Base-by-base conservation (phyloP, 1,284 basidiomycete species). In the Stereum hirsutum region DNA sequence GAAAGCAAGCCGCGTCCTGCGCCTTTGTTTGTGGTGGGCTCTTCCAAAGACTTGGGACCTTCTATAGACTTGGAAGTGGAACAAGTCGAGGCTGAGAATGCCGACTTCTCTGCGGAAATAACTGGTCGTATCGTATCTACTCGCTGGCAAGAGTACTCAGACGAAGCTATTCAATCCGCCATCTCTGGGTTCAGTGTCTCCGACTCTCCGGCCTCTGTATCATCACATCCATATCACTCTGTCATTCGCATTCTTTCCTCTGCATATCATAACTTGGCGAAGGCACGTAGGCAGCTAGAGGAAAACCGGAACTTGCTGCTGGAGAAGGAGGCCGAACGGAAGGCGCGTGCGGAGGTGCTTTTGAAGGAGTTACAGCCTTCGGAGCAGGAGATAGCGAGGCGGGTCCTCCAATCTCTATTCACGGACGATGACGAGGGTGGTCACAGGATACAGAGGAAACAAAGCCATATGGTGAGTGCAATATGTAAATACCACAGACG, bases 61-160 rank as follows among this genome's bases (percentile, higher is more conserved):
- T 12, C 25, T 17, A 35, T 36, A 2, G 42, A 42, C 28, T 28
- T 35, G 19, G 45, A 48, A 21, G 44, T 43, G 23, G 10, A 14
- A 8, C 14, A 15, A 14, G n/a, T 33, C 6, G 41, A 32, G 14
- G 41, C 46, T 23, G 51, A 55, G 25, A 44, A 31, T 17, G 44
- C 41, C 17, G 46, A 45, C 7, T 41, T 53, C 23, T 43, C 41
- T 25, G 41, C 60, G 1, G 47, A 65, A 14, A 58, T 62, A 6
- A 56, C 66, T 3, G 52, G 56, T 2, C 69, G 73, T 48, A 66
- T 86, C 14, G 65, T 87, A 15, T 63, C 66, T 2, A 80, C 74
- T 5, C 72, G 67, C 54, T 87, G 82, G 81, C 81, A 86, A 54
- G 72, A 78, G 35, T 78, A 76, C 51, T 76, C 80, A 1, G 83